Percentiles rank a stretch among this genome's conserved stretches.
phyloP scores from a whole-genome alignment of 176 grass and related monocot genomes.

The Pontederia crassipes region DNA sequence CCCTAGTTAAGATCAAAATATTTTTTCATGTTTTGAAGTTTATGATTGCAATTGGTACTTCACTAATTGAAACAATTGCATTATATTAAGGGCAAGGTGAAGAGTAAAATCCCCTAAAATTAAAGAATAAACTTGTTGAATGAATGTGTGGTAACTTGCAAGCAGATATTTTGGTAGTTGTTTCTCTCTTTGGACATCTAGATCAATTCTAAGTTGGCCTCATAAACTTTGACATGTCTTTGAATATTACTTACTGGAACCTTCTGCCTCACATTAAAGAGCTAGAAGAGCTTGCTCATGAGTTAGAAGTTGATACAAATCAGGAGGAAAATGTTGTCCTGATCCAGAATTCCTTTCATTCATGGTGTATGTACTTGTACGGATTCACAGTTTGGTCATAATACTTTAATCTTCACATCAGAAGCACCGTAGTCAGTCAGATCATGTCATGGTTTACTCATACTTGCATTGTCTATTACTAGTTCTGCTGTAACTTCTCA shows the following conservation, averaged over 20 bases:
- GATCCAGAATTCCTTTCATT: no score
- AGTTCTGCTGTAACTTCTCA: background rate
- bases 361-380: background rate
- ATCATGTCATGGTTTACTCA: no score
- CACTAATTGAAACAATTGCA: no score
- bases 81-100: background rate
- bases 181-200: conserved; percentile 20
- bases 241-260: conserved; percentile 78
- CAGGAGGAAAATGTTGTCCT: conserved; percentile 26
- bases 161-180: conserved; percentile 2
- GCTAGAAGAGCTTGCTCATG: conserved; percentile 63
- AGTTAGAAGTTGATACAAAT: conserved; percentile 65
- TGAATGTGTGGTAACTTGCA: background rate
- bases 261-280: conserved; percentile 68
- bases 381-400: background rate
- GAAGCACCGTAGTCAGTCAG: no score
- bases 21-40: background rate
- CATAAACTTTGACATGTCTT: conserved; percentile 84
- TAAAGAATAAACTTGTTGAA: background rate
- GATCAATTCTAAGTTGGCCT: conserved; percentile 78
- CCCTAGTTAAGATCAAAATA: background rate
- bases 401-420: background rate
- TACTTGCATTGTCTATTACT: no score
- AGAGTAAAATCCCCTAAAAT: background rate
- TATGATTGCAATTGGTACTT: background rate